These are phyloP conservation scores for Ophiostoma triangulosporum DNA, from an alignment of 2,329 filamentous ascomycete genomes.

Conservation along the genomic window DNA sequence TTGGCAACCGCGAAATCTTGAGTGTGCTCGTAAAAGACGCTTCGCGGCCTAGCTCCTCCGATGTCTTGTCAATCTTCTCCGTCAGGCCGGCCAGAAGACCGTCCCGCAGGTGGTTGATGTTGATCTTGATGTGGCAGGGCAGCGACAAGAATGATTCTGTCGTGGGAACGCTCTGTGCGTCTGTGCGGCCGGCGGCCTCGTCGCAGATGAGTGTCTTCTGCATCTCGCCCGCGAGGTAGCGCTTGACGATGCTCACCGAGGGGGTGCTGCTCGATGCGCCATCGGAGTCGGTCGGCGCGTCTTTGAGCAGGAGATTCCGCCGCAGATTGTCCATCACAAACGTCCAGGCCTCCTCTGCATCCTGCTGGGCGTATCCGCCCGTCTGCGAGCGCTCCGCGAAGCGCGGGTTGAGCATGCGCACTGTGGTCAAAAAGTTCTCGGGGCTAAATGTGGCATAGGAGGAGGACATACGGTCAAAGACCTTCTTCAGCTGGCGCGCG, in stretches of 20 bases:
- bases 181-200: conserved; percentile 61
- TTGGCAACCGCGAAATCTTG: conserved; percentile 79
- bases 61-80: conserved; percentile 86
- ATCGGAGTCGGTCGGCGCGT: conserved; percentile 18
- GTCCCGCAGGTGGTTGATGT: conserved; percentile 82
- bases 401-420: conserved; percentile 73
- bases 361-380: conserved; percentile 89
- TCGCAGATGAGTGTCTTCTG: conserved; percentile 70
- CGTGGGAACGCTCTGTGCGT: conserved; percentile 54
- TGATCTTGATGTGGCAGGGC: conserved; percentile 83
- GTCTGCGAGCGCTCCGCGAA: conserved; percentile 82
- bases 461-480: conserved; percentile 81
- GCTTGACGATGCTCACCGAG: conserved; percentile 54
- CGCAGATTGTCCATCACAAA: conserved; percentile 79
- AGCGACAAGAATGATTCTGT: conserved; percentile 79
- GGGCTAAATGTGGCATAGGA: conserved; percentile 83
- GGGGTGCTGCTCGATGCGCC: conserved; percentile 10
- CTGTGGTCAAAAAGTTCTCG: conserved; percentile 64
- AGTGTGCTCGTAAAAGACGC: conserved; percentile 81
- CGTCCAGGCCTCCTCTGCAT: conserved; percentile 96
- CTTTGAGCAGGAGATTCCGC: conserved; percentile 58
- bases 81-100: conserved; percentile 70
- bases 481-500: conserved; percentile 47
- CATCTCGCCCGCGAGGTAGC: conserved; percentile 77
- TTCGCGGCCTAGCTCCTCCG: conserved; percentile 61